A percentile compares a stretch with the other conserved stretches of the same genome.
These are phyloP conservation scores for Trypanosoma theileri DNA, from an alignment of 208 protist genomes.

Conservation along the genomic window DNA sequence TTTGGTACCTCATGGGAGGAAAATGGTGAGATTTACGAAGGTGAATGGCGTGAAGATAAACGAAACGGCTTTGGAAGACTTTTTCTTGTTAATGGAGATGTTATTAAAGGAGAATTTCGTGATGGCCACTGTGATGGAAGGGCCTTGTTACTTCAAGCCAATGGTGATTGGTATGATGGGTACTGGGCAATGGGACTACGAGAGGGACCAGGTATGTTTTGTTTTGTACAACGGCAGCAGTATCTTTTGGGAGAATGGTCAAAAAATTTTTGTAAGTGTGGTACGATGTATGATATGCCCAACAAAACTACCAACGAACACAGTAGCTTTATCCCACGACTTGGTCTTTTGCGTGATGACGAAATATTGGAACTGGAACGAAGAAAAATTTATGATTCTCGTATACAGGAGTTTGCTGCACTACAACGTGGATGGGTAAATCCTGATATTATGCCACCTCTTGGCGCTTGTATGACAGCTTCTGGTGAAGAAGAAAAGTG, in stretches of 20 bases:
- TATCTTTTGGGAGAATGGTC: constrained; percentile 84
- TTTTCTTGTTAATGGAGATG: constrained; percentile 80
- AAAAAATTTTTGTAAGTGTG: constrained; percentile 72
- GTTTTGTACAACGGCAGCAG: constrained; percentile 75
- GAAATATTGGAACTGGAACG: constrained; percentile 63
- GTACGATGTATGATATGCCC: constrained; percentile 76
- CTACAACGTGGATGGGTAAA: constrained; percentile 54
- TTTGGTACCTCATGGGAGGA: constrained; percentile 78
- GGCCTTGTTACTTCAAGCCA: constrained; percentile 58
- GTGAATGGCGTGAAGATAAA: constrained; percentile 63
- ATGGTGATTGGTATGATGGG: constrained; percentile 88
- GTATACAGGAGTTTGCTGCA: constrained; percentile 47
- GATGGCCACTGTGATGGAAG: constrained; percentile 70
- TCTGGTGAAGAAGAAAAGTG: neutral
- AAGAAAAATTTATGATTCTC: constrained; percentile 62
- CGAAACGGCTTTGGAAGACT: constrained; percentile 77
- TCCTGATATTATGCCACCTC: constrained; percentile 33
- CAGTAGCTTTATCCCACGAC: constrained; percentile 79
- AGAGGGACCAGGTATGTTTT: constrained; percentile 86
- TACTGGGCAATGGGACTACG: constrained; percentile 78
- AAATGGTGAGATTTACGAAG: constrained; percentile 89
- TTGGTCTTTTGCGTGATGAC: constrained; percentile 64
- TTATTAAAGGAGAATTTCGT: constrained; percentile 78
- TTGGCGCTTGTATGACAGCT: constrained; percentile 18
- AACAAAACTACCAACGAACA: constrained; percentile 52